Base-by-base conservation (phyloP, 2,329 filamentous ascomycete genomes). In the Colletotrichum cordylinicola region DNA sequence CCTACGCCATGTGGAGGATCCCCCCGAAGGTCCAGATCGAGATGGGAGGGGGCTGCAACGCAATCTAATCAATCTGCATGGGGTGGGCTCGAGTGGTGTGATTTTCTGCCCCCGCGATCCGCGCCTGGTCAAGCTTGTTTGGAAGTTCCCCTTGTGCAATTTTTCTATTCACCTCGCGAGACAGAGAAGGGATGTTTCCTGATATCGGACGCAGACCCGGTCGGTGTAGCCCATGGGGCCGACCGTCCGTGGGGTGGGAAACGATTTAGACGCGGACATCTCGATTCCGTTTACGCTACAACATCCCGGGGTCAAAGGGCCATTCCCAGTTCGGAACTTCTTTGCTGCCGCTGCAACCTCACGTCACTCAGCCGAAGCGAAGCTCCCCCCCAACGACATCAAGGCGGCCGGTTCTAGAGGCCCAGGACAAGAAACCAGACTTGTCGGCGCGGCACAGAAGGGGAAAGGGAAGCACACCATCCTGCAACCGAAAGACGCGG, bases 211-310 rank as follows among this genome's bases (percentile, higher is more conserved):
- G 43, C 43, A 52, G 43, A 52, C n/a, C 43, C 43, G 43, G 43
- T 48, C 56, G 43, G 43, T 65, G 43, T 58, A 48, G 73, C 33
- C 69, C n/a, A 56, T 52, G 31, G 37, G 37, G 31, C 68, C 69
- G 62, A 64, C 35, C 37, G 37, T 27, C 60, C 33, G 13, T 58
- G 61, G 61, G 39, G 31, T n/a, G 39, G n/a, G 58, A 31, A 52
- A 62, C 64, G 58, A 37, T 73, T 68, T 29, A 73, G 73, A 68
- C 70, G 70, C 73, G 73, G 73, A 75, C 43, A 73, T 61, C 8
- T 68, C 73, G 64, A 73, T 69, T 75, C 73, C 73, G 70, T 73
- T 52, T 15, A 61, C 62, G n/a, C 39, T 67, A 33, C 72, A 13
- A 65, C 58, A 31, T 52, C 18, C 39, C 39, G 39, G 62, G 67